Evolutionary conservation across 495 filamentous ascomycete genomes (phyloP).

Genomic region (Melanomma pulvis-pyrius): DNA sequence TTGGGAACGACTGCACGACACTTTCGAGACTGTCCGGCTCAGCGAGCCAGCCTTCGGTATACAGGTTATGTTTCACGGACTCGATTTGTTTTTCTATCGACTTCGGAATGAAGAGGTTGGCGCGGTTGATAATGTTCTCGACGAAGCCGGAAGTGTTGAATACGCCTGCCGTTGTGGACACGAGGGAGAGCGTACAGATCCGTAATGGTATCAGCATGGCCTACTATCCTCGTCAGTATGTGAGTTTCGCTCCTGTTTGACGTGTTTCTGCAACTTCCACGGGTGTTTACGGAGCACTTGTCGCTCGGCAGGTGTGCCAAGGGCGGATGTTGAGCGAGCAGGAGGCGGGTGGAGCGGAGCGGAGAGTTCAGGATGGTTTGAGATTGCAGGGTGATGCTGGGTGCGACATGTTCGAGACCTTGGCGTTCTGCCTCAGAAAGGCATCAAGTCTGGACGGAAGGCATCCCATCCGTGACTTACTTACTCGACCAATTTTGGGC

Average conservation of each 20-base stretch:
- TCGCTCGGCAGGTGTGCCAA: slow-evolving; percentile 3
- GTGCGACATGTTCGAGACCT: slow-evolving; percentile 4
- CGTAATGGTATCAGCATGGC: slow-evolving; percentile 60
- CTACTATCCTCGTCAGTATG: slow-evolving; percentile 17
- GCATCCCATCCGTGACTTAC: slow-evolving; percentile 9
- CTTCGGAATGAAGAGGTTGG: slow-evolving; percentile 68
- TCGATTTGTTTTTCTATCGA: slow-evolving; percentile 60
- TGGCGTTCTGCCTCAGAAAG: slow-evolving; percentile 25
- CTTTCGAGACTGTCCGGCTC: slow-evolving; percentile 60
- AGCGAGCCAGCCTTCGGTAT: slow-evolving; percentile 61
- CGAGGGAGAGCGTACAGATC: slow-evolving; percentile 66
- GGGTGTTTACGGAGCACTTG: neutral
- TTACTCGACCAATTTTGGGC: neutral
- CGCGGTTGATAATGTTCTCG: slow-evolving; percentile 69
- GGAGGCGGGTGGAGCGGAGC: slow-evolving; percentile 21
- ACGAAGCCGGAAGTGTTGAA: slow-evolving; percentile 62
- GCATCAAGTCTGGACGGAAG: slow-evolving; percentile 10
- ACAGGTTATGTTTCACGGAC: slow-evolving; percentile 60
- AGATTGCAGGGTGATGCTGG: slow-evolving; percentile 23
- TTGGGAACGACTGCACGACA: slow-evolving; percentile 59
- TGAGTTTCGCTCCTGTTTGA: neutral
- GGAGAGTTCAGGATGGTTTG: slow-evolving; percentile 1
- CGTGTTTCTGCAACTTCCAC: neutral
- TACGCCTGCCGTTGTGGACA: slow-evolving; percentile 72
- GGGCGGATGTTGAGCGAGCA: neutral